Evolutionary conservation across 2,329 filamentous ascomycete species (phyloP), one percentile per base, ranked within the genome.

Genomic region (Sarocladiaceae sp.): DNA sequence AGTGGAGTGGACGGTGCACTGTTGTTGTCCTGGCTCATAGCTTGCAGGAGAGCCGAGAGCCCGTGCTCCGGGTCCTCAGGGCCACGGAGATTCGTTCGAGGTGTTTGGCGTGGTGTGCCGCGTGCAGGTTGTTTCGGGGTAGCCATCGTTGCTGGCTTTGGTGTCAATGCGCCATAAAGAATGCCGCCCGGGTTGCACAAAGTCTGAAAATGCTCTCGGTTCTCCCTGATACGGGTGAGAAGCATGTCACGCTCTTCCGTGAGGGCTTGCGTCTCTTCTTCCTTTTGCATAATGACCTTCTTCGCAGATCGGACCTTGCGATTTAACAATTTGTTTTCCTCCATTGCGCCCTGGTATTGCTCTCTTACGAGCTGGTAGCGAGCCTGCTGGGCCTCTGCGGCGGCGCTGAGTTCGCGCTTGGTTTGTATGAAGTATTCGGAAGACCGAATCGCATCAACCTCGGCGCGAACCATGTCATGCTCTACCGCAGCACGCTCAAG

Each of bases 401-500:
- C 70, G 6, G 66, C 65, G 51, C 67, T 73, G 46, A 76, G 65
- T 47, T 80, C 74, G 18, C 69, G 70, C 35, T 72, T 70, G 3
- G 74, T 74, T 48, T 83, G 80, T 43, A 76, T 77, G 43, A 80
- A 77, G 58, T 85, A 78, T 57, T 93, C 85, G 12, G 82, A 81
- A 49, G 76, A 74, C 48, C 89, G 84, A 21, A 96, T 69, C 11
- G 90, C 86, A 49, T 95, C 86, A 16, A 95, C 84, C 63, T 96
- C 89, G 18, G 85, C 78, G 50, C 88, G 80, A n/a, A 84, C 85
- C 78, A 96, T 90, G 51, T 93, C 86, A 55, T 95, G 85, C 63
- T 96, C 91, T 4, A 96, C 90, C 27, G 83, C 85, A 53, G 91
- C 88, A 20, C 89, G 82, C 63, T 94, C 90, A 9, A 88, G 79